Evolutionary conservation across 805 yeast genomes (phyloP).

Genomic region (Candida takata): DNA sequence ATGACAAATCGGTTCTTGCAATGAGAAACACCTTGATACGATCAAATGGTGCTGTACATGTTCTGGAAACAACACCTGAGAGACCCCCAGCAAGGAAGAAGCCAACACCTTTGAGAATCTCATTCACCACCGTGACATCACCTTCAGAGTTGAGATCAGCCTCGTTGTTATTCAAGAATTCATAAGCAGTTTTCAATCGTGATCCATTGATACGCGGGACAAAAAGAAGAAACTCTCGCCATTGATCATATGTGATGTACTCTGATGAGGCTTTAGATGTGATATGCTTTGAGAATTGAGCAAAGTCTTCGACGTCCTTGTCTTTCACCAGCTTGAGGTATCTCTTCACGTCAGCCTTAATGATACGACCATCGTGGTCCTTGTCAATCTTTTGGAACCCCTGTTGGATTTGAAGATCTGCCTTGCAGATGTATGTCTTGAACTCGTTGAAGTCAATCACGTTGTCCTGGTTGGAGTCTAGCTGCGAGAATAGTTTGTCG

Average conservation of each 20-base stretch:
- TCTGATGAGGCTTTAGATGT: conserved; percentile 48
- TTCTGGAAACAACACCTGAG: conserved; percentile 92
- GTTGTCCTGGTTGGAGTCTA: conserved; percentile 52
- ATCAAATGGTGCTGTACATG: conserved; percentile 96
- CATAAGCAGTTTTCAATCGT: conserved; percentile 72
- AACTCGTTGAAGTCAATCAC: conserved; percentile 61
- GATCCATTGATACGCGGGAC: conserved; percentile 80
- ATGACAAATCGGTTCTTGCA: conserved; percentile 78
- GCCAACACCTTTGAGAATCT: conserved; percentile 76
- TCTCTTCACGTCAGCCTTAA: conserved; percentile 54
- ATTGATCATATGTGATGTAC: conserved; percentile 74
- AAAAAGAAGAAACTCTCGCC: conserved; percentile 73
- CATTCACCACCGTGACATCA: conserved; percentile 79
- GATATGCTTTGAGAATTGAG: conserved; percentile 43
- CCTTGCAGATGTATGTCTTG: conserved; percentile 51
- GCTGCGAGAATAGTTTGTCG: conserved; percentile 45
- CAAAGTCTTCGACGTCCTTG: conserved; percentile 44
- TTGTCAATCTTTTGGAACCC: conserved; percentile 66
- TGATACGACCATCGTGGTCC: conserved; percentile 67
- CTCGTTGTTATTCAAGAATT: conserved; percentile 66
- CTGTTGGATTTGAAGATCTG: conserved; percentile 62
- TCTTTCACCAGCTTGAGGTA: conserved; percentile 51
- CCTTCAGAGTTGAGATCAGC: conserved; percentile 89
- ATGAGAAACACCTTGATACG: conserved; percentile 89
- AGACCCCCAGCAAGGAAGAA: conserved; percentile 92